phyloP scores from a whole-genome alignment of 2,329 filamentous ascomycete genomes.

The Mycosphaerelloides madeirae region DNA sequence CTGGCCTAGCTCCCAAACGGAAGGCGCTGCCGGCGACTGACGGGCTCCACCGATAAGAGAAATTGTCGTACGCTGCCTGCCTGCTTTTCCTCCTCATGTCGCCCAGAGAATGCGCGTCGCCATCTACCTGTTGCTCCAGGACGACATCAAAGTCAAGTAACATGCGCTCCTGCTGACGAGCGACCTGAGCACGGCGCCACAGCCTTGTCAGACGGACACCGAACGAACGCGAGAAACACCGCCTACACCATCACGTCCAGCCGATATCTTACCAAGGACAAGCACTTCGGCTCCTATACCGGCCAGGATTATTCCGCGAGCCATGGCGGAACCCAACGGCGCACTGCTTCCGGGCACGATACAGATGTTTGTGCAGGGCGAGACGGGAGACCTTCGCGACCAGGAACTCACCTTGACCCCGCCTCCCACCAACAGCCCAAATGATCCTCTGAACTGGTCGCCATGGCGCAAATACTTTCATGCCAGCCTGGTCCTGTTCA shows the following conservation, averaged over 20 bases:
- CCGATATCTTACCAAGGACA: too few species aligned
- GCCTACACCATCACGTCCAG: too few species aligned
- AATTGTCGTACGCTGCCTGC: too few species aligned
- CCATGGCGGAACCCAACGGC: slow-evolving; percentile 15
- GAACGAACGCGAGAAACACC: too few species aligned
- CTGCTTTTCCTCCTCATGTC: too few species aligned
- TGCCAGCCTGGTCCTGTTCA: slow-evolving; percentile 48
- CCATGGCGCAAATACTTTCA: slow-evolving; percentile 28
- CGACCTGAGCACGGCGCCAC: background rate
- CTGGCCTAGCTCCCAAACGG: too few species aligned
- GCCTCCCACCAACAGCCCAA: slow-evolving; percentile 41
- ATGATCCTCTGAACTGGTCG: slow-evolving; percentile 32
- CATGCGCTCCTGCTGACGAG: slow-evolving; percentile 4
- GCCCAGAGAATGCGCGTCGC: background rate
- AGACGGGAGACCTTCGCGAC: slow-evolving; percentile 15
- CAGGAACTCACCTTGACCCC: slow-evolving; percentile 50
- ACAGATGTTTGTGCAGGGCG: slow-evolving; percentile 17
- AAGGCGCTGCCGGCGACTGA: too few species aligned
- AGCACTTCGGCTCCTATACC: too few species aligned
- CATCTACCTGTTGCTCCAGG: background rate
- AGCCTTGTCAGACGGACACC: too few species aligned
- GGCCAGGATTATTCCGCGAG: too few species aligned
- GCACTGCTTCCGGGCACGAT: slow-evolving; percentile 20
- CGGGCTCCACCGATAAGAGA: too few species aligned
- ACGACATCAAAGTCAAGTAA: slow-evolving; percentile 10